These are phyloP conservation scores for Cladobotryum mycophilum DNA, from an alignment of 2,329 filamentous ascomycete species.

Conservation along the genomic window DNA sequence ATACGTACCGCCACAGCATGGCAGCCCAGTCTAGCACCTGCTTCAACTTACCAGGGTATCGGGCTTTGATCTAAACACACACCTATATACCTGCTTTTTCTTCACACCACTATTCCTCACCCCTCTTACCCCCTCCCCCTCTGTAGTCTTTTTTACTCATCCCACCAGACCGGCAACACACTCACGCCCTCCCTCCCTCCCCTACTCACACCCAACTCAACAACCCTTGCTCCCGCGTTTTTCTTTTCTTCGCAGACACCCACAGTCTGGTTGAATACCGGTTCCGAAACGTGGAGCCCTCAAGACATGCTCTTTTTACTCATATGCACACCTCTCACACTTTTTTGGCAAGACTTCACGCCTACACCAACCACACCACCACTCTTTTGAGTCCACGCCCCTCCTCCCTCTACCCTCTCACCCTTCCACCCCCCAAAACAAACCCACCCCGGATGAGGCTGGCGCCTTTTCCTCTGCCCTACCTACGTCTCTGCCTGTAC, in stretches of 20 bases:
- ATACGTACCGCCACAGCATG: slow-evolving; percentile 1
- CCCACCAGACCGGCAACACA: neutral
- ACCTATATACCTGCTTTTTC: no score
- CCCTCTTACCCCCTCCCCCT: neutral
- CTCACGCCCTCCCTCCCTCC: neutral
- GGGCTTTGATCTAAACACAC: slow-evolving; percentile 7
- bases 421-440: neutral
- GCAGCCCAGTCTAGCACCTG: slow-evolving; percentile 6
- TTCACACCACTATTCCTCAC: neutral
- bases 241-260: neutral
- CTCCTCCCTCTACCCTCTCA: neutral
- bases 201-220: neutral
- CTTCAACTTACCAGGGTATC: slow-evolving; percentile 8
- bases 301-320: neutral
- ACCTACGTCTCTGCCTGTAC: neutral
- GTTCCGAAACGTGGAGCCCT: neutral
- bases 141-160: neutral
- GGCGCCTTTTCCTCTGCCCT: slow-evolving; percentile 10
- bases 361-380: neutral
- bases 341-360: neutral
- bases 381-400: neutral
- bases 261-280: neutral
- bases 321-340: neutral
- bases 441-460: slow-evolving; percentile 15
- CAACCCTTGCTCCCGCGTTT: neutral